Conservation (phyloP, 2,329 filamentous ascomycete species). For the Lomentospora prolificans region DNA sequence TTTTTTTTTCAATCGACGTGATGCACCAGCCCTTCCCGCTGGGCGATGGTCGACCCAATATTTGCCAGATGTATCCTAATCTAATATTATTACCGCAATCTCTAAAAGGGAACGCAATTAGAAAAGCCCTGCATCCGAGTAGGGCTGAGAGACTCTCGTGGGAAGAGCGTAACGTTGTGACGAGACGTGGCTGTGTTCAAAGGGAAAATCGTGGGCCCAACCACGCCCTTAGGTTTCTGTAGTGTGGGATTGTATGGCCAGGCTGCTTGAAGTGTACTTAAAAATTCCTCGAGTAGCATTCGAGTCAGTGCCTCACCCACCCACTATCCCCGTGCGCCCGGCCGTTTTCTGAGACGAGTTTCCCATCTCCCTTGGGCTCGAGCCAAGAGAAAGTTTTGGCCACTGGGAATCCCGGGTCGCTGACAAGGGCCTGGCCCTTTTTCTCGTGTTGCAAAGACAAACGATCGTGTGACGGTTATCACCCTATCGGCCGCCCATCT, state of each 20-base stretch:
- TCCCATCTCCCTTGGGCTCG: too few species aligned
- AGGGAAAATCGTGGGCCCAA: background rate
- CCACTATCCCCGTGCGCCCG: too few species aligned
- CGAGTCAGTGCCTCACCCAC: too few species aligned
- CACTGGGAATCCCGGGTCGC: too few species aligned
- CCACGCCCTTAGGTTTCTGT: background rate
- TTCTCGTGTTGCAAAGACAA: background rate
- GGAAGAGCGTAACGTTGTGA: background rate
- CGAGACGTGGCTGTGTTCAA: constrained; percentile 1
- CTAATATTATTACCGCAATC: too few species aligned
- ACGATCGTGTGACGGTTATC: background rate
- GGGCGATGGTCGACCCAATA: background rate
- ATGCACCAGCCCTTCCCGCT: too few species aligned
- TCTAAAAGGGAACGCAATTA: background rate
- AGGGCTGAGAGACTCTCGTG: background rate
- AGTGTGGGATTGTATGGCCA: too few species aligned
- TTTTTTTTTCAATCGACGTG: too few species aligned
- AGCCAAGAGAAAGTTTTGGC: too few species aligned
- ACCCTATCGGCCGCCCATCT: background rate
- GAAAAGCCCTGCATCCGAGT: background rate
- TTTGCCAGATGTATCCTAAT: background rate
- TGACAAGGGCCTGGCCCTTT: background rate
- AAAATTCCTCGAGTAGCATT: too few species aligned
- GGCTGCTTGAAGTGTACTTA: too few species aligned
- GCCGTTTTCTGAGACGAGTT: too few species aligned